Percentiles rank a stretch among this genome's conserved stretches.
These are phyloP conservation scores for Suhomyces canberraensis DNA, from an alignment of 805 yeast genomes.

Conservation along the genomic window DNA sequence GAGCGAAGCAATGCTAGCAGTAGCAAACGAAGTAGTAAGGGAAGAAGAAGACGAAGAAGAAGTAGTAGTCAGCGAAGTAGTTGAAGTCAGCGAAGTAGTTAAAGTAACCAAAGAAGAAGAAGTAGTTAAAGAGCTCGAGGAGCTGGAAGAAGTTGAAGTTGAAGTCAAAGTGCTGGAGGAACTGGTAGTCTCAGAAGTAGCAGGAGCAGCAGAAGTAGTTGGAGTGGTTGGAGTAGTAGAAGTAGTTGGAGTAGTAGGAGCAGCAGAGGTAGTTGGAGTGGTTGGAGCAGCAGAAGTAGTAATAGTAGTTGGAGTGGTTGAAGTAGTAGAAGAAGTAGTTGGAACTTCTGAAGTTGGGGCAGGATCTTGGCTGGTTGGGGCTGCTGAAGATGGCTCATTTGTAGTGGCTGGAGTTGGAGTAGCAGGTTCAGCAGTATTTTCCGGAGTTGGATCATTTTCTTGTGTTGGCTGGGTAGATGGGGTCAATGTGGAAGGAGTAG, in stretches of 20 bases:
- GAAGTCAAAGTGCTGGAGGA: background rate
- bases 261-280: conserved; percentile 10
- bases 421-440: conserved; percentile 5
- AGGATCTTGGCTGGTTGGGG: conserved; percentile 9
- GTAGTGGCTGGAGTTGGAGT: conserved; percentile 18
- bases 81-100: background rate
- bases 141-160: background rate
- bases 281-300: background rate
- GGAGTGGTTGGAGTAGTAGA: conserved; percentile 22
- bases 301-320: background rate
- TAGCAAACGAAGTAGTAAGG: background rate
- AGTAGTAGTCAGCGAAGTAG: conserved; percentile 10
- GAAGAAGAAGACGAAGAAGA: conserved; percentile 1
- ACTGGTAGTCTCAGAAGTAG: background rate
- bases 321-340: conserved; percentile 7
- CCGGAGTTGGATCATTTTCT: conserved; percentile 7
- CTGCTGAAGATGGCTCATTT: conserved; percentile 20
- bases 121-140: background rate
- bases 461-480: conserved; percentile 6
- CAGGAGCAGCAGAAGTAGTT: background rate
- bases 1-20: too few species aligned
- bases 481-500: conserved; percentile 14
- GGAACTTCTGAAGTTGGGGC: conserved; percentile 5
- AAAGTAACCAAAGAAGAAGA: conserved; percentile 5
- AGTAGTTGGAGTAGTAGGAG: conserved; percentile 22